These are phyloP conservation scores for Acanthamoeba castellanii DNA, from an alignment of 208 protist genomes.

Conservation along the genomic window DNA sequence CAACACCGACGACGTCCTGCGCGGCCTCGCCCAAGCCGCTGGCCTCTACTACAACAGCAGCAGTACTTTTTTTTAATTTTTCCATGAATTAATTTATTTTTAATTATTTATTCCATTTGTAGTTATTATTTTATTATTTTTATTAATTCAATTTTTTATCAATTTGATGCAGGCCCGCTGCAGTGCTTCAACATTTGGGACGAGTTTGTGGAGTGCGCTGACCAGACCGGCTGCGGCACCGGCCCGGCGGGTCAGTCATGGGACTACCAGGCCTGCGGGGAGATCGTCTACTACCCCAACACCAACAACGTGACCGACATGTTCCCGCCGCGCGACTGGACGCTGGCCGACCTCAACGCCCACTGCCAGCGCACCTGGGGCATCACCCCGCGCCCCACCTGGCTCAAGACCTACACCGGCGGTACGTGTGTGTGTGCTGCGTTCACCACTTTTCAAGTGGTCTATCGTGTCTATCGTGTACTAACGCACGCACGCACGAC, in stretches of 20 bases:
- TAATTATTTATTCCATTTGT: not conserved
- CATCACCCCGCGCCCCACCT: conserved; percentile 76
- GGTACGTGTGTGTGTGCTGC: not conserved
- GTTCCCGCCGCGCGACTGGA: conserved; percentile 76
- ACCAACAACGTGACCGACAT: conserved; percentile 85
- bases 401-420: conserved; percentile 79
- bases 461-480: not conserved
- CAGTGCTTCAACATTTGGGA: conserved; percentile 65
- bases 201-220: conserved; percentile 74
- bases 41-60: conserved; percentile 82
- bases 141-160: not conserved
- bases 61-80: not conserved
- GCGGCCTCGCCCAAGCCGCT: conserved; percentile 69
- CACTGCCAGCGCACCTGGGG: conserved; percentile 73
- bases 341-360: not conserved
- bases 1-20: conserved; percentile 36
- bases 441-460: too few species aligned
- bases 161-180: not conserved
- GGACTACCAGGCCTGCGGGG: conserved; percentile 90
- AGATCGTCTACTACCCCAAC: conserved; percentile 86
- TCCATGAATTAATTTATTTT: not conserved
- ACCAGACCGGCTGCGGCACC: conserved; percentile 67
- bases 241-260: conserved; percentile 76
- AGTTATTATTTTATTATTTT: not conserved
- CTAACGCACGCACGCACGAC: not conserved